Conservation (phyloP, 2,329 filamentous ascomycete genomes). For the Lojkania enalia region DNA sequence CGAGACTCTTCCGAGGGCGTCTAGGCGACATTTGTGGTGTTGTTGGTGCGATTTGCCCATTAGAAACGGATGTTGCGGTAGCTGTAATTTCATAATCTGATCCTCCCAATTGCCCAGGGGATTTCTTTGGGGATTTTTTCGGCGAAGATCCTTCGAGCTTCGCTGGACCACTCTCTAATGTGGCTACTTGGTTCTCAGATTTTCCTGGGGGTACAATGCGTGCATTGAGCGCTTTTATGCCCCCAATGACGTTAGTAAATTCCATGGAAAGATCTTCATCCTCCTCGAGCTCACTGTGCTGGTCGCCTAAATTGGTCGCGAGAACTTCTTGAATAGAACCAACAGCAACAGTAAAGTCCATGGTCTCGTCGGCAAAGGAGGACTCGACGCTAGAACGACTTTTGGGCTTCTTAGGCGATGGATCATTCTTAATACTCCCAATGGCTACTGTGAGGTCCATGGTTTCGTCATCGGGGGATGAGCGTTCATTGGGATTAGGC, state of each 20-base stretch:
- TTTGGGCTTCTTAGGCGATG: slow-evolving; percentile 9
- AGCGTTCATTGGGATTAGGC: slow-evolving; percentile 39
- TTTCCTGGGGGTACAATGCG: slow-evolving; percentile 24
- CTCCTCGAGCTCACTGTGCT: slow-evolving; percentile 10
- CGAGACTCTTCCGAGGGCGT: slow-evolving; percentile 28
- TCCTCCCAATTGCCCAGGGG: slow-evolving; percentile 11
- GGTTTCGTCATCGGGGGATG: slow-evolving; percentile 45
- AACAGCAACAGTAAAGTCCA: slow-evolving; percentile 47
- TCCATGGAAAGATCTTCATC: slow-evolving; percentile 58
- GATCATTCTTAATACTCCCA: slow-evolving; percentile 37
- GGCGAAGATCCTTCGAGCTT: slow-evolving; percentile 26
- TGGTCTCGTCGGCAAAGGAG: slow-evolving; percentile 40
- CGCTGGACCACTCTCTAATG: slow-evolving; percentile 13
- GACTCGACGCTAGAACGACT: slow-evolving; percentile 31
- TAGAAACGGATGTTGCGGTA: slow-evolving; percentile 14
- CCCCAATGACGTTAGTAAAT: slow-evolving; percentile 53
- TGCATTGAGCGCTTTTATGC: slow-evolving; percentile 40
- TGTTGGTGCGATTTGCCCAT: slow-evolving; percentile 23
- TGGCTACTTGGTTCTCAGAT: slow-evolving; percentile 6
- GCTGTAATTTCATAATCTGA: neutral
- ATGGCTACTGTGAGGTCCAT: slow-evolving; percentile 47
- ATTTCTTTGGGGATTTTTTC: slow-evolving; percentile 28
- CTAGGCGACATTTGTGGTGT: slow-evolving; percentile 32
- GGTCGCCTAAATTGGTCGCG: neutral
- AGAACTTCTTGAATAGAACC: slow-evolving; percentile 36